Evolutionary conservation across 2,329 filamentous ascomycete species (phyloP).

Genomic region (Ophiocordyceps sinensis): DNA sequence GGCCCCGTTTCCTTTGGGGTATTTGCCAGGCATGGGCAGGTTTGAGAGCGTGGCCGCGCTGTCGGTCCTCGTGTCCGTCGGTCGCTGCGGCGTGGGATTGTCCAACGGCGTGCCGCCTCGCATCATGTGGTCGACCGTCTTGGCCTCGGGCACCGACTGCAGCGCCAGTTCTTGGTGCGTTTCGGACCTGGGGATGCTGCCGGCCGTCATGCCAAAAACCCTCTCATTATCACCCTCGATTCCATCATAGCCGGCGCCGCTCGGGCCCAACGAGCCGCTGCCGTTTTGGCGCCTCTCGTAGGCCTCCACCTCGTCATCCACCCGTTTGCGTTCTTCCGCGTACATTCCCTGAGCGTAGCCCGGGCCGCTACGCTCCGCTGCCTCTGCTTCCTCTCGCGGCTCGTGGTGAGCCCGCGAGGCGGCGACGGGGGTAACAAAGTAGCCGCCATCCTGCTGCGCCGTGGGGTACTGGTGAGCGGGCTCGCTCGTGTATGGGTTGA

Average conservation of each 20-base stretch:
- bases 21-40: slow-evolving; percentile 57
- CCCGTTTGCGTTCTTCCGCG: neutral
- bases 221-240: slow-evolving; percentile 4
- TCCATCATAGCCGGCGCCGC: slow-evolving; percentile 5
- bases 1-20: slow-evolving; percentile 31
- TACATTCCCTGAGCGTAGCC: neutral
- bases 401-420: slow-evolving; percentile 6
- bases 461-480: slow-evolving; percentile 15
- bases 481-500: slow-evolving; percentile 42
- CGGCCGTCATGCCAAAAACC: slow-evolving; percentile 4
- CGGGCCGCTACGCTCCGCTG: neutral
- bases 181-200: slow-evolving; percentile 7
- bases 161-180: slow-evolving; percentile 10
- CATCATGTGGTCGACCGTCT: slow-evolving; percentile 4
- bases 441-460: slow-evolving; percentile 5
- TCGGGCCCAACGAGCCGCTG: neutral
- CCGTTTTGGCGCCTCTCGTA: neutral
- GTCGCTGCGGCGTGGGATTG: slow-evolving; percentile 7
- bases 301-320: neutral
- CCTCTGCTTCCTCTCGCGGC: neutral
- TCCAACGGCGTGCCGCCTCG: slow-evolving; percentile 2
- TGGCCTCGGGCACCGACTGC: slow-evolving; percentile 6
- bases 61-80: slow-evolving; percentile 18
- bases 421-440: slow-evolving; percentile 9
- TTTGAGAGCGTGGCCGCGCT: slow-evolving; percentile 45